Conservation (phyloP, 441 rosid species). For the Hura crepitans region DNA sequence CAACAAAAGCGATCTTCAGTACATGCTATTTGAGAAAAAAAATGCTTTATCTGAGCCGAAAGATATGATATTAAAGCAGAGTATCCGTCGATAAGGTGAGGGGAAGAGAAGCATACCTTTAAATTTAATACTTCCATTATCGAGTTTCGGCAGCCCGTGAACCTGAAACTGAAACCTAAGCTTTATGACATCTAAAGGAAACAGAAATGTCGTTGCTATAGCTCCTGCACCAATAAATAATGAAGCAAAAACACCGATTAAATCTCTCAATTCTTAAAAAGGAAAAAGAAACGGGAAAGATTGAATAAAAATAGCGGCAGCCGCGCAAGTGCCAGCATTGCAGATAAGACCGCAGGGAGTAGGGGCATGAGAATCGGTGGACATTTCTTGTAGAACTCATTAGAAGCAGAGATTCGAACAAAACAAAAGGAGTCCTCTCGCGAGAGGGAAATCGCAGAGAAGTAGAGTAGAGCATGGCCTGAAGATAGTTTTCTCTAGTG, state of each 20-base stretch:
- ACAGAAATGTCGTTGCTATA: conserved; percentile 82
- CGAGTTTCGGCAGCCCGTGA: conserved; percentile 64
- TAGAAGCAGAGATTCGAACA: conserved; percentile 15
- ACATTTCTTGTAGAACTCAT: conserved; percentile 36
- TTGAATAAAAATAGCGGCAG: conserved; percentile 48
- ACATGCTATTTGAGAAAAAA: neutral
- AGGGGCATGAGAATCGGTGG: conserved; percentile 45
- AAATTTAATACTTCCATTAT: conserved; percentile 36
- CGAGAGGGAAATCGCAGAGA: conserved; percentile 54
- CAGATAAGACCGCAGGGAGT: conserved; percentile 35
- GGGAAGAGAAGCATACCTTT: conserved; percentile 38
- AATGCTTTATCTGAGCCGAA: neutral
- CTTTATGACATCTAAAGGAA: conserved; percentile 93
- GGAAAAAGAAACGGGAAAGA: neutral
- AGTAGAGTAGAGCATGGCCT: conserved; percentile 86
- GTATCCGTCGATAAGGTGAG: no score
- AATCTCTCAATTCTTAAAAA: neutral
- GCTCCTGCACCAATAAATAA: conserved; percentile 43
- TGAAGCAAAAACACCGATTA: neutral
- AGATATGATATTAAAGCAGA: neutral
- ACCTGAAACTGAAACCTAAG: conserved; percentile 89
- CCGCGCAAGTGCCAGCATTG: conserved; percentile 73
- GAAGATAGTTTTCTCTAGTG: conserved; percentile 20
- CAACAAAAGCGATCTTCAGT: neutral
- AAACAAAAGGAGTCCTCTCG: conserved; percentile 48